Conservation (phyloP, 2,329 filamentous ascomycete genomes). For the Geosmithia morbida region DNA sequence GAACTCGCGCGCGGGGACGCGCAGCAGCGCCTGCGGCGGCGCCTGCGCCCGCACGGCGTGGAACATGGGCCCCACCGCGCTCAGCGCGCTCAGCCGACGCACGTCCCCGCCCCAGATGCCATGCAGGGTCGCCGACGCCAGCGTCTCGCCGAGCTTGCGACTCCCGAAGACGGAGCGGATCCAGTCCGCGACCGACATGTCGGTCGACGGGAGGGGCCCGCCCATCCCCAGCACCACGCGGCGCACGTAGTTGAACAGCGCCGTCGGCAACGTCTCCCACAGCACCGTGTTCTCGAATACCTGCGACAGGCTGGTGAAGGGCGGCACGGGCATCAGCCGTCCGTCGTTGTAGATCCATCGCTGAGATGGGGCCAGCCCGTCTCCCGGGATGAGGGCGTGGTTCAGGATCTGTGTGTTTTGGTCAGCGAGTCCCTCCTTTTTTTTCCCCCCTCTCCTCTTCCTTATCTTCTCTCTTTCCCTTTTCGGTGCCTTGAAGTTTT, state of each 20-base stretch:
- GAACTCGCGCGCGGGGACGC: background rate
- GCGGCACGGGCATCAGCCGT: background rate
- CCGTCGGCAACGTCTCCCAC: slow-evolving; percentile 13
- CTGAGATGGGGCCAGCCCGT: background rate
- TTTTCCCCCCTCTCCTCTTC: too few species aligned
- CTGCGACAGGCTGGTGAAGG: background rate
- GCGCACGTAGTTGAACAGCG: slow-evolving; percentile 8
- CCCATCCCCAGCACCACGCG: slow-evolving; percentile 2
- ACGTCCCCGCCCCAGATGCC: slow-evolving; percentile 91
- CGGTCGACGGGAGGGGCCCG: slow-evolving; percentile 7
- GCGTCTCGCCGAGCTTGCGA: slow-evolving; percentile 44
- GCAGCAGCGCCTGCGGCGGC: slow-evolving; percentile 26
- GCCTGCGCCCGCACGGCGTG: slow-evolving; percentile 49
- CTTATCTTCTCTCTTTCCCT: too few species aligned
- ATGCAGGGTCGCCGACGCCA: slow-evolving; percentile 64
- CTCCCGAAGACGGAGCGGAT: slow-evolving; percentile 15
- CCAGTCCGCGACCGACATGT: slow-evolving; percentile 22
- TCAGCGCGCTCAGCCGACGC: slow-evolving; percentile 60
- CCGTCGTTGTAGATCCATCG: slow-evolving; percentile 1
- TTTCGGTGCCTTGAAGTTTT: too few species aligned
- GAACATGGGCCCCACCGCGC: slow-evolving; percentile 25
- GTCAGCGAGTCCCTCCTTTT: too few species aligned
- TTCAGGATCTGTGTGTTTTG: background rate
- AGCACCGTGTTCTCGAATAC: slow-evolving; percentile 11
- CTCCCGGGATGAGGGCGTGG: background rate